These are phyloP conservation scores for Boletus sp. DNA, from an alignment of 768 basidiomycete genomes.

Conservation along the genomic window DNA sequence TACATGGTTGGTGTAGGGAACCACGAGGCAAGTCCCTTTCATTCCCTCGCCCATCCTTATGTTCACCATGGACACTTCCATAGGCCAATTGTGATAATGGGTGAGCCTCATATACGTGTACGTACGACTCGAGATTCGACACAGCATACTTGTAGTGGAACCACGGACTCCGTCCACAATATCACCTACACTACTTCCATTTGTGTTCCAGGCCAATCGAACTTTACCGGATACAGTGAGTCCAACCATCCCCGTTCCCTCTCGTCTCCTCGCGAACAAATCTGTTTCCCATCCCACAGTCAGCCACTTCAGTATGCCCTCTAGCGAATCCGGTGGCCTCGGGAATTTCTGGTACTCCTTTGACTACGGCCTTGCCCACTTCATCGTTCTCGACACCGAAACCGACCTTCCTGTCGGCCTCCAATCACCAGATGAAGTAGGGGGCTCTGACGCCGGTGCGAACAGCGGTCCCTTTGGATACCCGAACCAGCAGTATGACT, in stretches of 20 bases:
- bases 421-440: slow-evolving; percentile 21
- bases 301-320: slow-evolving; percentile 29
- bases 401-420: slow-evolving; percentile 26
- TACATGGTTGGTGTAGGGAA: slow-evolving; percentile 29
- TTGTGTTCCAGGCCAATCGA: slow-evolving; percentile 23
- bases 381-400: slow-evolving; percentile 22
- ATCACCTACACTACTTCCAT: slow-evolving; percentile 28
- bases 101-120: slow-evolving; percentile 9
- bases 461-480: slow-evolving; percentile 27
- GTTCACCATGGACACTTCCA: background rate
- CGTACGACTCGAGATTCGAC: background rate
- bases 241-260: background rate
- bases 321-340: slow-evolving; percentile 22
- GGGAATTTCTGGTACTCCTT: slow-evolving; percentile 33
- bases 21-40: slow-evolving; percentile 18
- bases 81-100: slow-evolving; percentile 30
- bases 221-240: slow-evolving; percentile 31
- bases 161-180: slow-evolving; percentile 20
- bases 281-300: slow-evolving; percentile 8
- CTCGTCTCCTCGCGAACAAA: background rate
- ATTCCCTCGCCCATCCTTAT: background rate
- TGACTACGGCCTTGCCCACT: slow-evolving; percentile 30
- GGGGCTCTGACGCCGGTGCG: slow-evolving; percentile 18
- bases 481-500: slow-evolving; percentile 27
- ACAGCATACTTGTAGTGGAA: slow-evolving; percentile 11